A percentile compares a stretch with the other conserved stretches of the same genome.
phyloP scores from a whole-genome alignment of 805 yeast genomes.

The Kodamaea jinghongensis region DNA sequence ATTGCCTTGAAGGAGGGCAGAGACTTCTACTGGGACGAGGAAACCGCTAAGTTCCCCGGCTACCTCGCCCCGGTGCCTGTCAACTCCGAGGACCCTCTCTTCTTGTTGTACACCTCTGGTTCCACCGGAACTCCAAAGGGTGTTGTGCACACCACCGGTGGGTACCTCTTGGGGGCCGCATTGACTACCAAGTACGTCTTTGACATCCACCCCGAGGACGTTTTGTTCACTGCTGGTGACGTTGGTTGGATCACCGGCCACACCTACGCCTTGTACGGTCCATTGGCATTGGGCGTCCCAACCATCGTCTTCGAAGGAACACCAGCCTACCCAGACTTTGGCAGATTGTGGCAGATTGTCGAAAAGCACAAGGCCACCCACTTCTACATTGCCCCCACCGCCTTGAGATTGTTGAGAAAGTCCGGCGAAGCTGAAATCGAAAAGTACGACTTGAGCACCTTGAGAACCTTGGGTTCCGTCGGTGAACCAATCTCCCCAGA shows the following conservation, averaged over 20 bases:
- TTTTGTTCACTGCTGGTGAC: constrained; percentile 84
- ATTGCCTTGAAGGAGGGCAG: constrained; percentile 52
- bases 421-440: constrained; percentile 66
- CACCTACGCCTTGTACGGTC: constrained; percentile 80
- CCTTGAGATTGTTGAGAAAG: constrained; percentile 70
- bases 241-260: constrained; percentile 93
- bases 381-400: constrained; percentile 84
- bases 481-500: constrained; percentile 88
- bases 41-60: constrained; percentile 59
- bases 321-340: constrained; percentile 78
- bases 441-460: constrained; percentile 58
- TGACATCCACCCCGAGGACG: constrained; percentile 72
- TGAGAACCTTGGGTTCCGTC: constrained; percentile 75
- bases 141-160: constrained; percentile 78
- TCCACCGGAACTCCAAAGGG: constrained; percentile 91
- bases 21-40: constrained; percentile 79
- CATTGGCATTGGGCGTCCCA: constrained; percentile 71
- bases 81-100: constrained; percentile 76
- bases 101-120: constrained; percentile 80
- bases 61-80: constrained; percentile 75
- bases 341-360: constrained; percentile 78
- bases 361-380: constrained; percentile 71
- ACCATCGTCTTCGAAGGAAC: constrained; percentile 84
- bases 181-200: constrained; percentile 72
- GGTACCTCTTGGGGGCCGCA: constrained; percentile 71